phyloP scores from a whole-genome alignment of 2,329 filamentous ascomycete species.

The Neoarthrinium moseri region DNA sequence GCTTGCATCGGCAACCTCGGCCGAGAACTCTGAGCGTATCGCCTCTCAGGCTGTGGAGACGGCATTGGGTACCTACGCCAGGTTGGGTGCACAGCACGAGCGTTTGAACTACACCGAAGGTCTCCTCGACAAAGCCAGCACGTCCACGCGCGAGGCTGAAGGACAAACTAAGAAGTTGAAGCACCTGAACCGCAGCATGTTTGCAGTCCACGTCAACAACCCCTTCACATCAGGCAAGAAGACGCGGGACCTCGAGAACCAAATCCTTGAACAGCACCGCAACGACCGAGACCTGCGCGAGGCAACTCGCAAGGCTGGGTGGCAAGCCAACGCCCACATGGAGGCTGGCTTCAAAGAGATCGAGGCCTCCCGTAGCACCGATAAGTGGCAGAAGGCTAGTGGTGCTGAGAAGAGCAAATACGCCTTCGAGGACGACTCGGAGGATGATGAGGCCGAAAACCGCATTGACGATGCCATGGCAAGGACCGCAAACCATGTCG shows the following conservation, averaged over 20 bases:
- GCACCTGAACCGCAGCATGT: slow-evolving; percentile 86
- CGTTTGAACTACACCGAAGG: slow-evolving; percentile 78
- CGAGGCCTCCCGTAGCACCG: slow-evolving; percentile 5
- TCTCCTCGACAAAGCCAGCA: slow-evolving; percentile 77
- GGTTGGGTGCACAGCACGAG: slow-evolving; percentile 77
- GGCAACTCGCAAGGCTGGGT: slow-evolving; percentile 55
- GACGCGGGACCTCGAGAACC: slow-evolving; percentile 62
- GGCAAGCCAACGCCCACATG: slow-evolving; percentile 51
- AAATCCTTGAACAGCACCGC: slow-evolving; percentile 68
- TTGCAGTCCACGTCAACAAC: slow-evolving; percentile 76
- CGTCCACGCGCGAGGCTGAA: slow-evolving; percentile 72
- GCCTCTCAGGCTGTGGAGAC: slow-evolving; percentile 69
- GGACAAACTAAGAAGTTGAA: slow-evolving; percentile 82
- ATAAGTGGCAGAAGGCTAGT: slow-evolving; percentile 25
- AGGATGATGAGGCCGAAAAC: slow-evolving; percentile 39
- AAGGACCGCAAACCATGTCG: slow-evolving; percentile 67
- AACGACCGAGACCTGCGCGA: slow-evolving; percentile 66
- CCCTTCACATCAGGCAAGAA: slow-evolving; percentile 72
- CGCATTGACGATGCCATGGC: slow-evolving; percentile 68
- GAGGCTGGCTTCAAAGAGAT: slow-evolving; percentile 28
- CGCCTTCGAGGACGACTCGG: slow-evolving; percentile 69
- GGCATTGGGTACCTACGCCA: slow-evolving; percentile 68
- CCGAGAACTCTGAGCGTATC: slow-evolving; percentile 66
- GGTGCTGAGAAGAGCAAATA: slow-evolving; percentile 69
- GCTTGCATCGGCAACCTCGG: slow-evolving; percentile 59